Conservation (phyloP, 257 asterid species). For the Solanum acaule region DNA sequence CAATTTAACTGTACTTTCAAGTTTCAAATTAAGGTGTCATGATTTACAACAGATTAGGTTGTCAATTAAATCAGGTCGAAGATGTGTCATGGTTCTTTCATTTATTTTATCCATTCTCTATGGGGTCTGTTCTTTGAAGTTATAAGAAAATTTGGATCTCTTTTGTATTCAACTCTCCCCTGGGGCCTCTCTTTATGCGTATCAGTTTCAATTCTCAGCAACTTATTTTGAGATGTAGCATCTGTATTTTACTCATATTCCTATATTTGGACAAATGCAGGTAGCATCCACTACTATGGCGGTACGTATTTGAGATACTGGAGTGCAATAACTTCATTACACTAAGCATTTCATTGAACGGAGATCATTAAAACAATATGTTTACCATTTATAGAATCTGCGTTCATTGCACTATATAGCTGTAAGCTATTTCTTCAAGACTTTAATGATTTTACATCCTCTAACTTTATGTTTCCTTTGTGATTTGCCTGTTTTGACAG, state of each 20-base stretch:
- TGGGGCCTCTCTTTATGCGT: neutral
- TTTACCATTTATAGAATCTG: neutral
- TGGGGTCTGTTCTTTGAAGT: neutral
- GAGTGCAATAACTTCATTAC: neutral
- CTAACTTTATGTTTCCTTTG: neutral
- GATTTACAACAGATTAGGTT: neutral
- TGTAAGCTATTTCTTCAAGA: neutral
- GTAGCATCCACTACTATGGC: constrained; percentile 2
- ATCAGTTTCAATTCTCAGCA: neutral
- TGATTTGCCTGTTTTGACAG: neutral
- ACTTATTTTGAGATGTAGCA: neutral
- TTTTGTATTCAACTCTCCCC: neutral
- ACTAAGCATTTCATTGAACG: neutral
- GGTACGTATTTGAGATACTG: neutral
- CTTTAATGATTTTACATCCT: neutral
- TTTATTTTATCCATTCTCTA: neutral
- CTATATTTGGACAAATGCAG: neutral
- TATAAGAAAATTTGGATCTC: neutral
- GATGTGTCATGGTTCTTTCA: neutral
- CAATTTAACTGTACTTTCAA: neutral
- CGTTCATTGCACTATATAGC: neutral
- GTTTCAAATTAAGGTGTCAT: neutral
- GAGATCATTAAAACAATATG: neutral
- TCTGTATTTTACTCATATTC: neutral
- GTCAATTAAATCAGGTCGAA: neutral